Evolutionary conservation across 495 filamentous ascomycete genomes (phyloP).

Genomic region (Aspergillus incahuasiensis): DNA sequence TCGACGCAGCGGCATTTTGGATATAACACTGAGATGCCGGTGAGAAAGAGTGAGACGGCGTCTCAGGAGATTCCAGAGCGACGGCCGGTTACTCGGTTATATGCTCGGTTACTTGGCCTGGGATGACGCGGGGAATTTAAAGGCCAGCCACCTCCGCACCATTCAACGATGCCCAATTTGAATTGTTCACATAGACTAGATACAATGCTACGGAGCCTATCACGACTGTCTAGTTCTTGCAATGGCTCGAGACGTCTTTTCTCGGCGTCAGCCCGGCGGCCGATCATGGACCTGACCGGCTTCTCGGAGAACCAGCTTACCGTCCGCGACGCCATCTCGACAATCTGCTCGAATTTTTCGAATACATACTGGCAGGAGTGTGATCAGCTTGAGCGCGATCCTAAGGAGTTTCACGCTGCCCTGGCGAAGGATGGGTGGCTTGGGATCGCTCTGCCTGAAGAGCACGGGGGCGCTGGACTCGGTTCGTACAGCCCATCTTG

Average conservation of each 20-base stretch:
- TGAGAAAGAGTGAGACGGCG: conserved; percentile 1
- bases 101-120: neutral
- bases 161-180: too few species aligned
- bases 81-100: conserved; percentile 11
- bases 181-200: neutral
- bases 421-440: conserved; percentile 80
- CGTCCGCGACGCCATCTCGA: conserved; percentile 63
- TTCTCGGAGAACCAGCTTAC: conserved; percentile 69
- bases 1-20: conserved; percentile 15
- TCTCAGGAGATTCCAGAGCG: neutral
- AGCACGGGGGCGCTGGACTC: conserved; percentile 66
- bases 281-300: conserved; percentile 65
- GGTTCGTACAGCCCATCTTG: conserved; percentile 45
- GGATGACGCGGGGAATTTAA: neutral
- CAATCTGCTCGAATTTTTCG: conserved; percentile 62
- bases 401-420: conserved; percentile 67
- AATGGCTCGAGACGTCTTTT: conserved; percentile 14
- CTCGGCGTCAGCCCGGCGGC: conserved; percentile 27
- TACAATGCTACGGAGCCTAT: conserved; percentile 4
- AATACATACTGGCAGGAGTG: conserved; percentile 65
- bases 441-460: conserved; percentile 70
- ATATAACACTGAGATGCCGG: neutral
- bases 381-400: conserved; percentile 64
- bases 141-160: neutral
- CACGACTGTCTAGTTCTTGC: neutral